These are phyloP conservation scores for Aspergillus avenaceus DNA, from an alignment of 495 filamentous ascomycete species.

Conservation along the genomic window DNA sequence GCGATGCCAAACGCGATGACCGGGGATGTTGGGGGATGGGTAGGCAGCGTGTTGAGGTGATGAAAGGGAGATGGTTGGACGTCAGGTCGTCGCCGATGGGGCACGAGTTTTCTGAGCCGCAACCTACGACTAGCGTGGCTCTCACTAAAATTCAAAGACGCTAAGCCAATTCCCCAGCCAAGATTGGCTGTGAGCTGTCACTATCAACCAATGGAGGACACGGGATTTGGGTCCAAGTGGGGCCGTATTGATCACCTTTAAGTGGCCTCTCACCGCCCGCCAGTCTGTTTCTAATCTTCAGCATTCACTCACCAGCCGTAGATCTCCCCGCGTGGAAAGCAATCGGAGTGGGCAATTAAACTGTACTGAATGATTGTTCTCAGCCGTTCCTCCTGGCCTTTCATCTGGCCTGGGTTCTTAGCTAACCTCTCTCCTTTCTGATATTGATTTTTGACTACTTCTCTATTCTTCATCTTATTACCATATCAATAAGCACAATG, in stretches of 20 bases:
- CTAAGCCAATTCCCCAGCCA: conserved; percentile 4
- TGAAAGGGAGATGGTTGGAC: conserved; percentile 41
- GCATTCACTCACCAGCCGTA: conserved; percentile 2
- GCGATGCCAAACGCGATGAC: conserved; percentile 44
- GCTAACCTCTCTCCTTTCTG: conserved; percentile 2
- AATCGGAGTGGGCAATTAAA: conserved; percentile 2
- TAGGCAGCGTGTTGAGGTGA: conserved; percentile 31
- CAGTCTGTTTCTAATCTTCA: conserved; percentile 12
- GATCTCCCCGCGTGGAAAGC: conserved; percentile 14
- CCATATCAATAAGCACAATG: conserved; percentile 42
- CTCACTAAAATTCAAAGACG: conserved; percentile 17
- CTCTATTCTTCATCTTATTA: not conserved
- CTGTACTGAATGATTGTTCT: conserved; percentile 27
- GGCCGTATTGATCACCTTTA: not conserved
- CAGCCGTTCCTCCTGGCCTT: conserved; percentile 25
- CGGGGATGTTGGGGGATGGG: conserved; percentile 31
- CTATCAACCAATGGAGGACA: conserved; percentile 2
- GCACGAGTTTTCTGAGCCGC: conserved; percentile 46
- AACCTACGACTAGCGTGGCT: conserved; percentile 24
- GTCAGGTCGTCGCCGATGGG: conserved; percentile 41
- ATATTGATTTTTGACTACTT: not conserved
- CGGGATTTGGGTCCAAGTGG: not conserved
- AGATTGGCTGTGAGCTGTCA: not conserved
- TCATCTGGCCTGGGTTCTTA: conserved; percentile 22
- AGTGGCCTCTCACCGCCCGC: conserved; percentile 16